Conservation (phyloP, 306 rosid genomes). For the Vigna hirtella region DNA sequence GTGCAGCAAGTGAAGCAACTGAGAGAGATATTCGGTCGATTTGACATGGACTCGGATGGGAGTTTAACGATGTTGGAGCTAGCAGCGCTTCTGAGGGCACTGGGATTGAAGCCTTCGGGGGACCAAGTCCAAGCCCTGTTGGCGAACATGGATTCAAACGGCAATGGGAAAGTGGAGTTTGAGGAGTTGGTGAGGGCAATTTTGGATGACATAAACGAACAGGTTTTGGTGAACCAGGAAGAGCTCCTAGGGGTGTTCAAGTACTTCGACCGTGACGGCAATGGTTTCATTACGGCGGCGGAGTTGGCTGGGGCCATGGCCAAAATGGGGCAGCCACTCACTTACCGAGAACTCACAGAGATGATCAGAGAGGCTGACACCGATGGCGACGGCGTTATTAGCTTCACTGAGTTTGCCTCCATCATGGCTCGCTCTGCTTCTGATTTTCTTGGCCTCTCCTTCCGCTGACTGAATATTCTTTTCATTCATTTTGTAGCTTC, state of each 20-base stretch:
- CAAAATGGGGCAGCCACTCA: constrained; percentile 84
- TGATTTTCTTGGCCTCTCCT: constrained; percentile 60
- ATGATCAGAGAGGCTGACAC: constrained; percentile 84
- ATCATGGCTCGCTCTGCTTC: constrained; percentile 80
- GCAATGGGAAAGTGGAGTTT: constrained; percentile 81
- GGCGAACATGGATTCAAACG: constrained; percentile 71
- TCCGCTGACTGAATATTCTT: constrained; percentile 20
- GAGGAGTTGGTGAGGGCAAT: constrained; percentile 71
- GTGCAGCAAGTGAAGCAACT: constrained; percentile 63
- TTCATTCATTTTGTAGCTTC: neutral
- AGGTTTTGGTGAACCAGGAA: constrained; percentile 61
- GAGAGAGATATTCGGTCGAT: constrained; percentile 64
- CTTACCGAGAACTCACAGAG: constrained; percentile 77
- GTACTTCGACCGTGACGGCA: constrained; percentile 81
- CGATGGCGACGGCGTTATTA: constrained; percentile 85
- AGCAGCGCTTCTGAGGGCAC: constrained; percentile 79
- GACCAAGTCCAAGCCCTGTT: constrained; percentile 69
- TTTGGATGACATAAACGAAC: constrained; percentile 64
- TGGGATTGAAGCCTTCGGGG: constrained; percentile 76
- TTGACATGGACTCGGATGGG: constrained; percentile 90
- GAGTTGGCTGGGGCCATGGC: constrained; percentile 89
- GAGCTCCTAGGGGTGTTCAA: constrained; percentile 68
- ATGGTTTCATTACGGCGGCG: constrained; percentile 74
- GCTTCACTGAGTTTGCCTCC: constrained; percentile 72
- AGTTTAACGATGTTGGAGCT: constrained; percentile 84